Evolutionary conservation across 2,329 filamentous ascomycete genomes (phyloP), one percentile per base, ranked within the genome.

Genomic region (Paecilomyces sp.): DNA sequence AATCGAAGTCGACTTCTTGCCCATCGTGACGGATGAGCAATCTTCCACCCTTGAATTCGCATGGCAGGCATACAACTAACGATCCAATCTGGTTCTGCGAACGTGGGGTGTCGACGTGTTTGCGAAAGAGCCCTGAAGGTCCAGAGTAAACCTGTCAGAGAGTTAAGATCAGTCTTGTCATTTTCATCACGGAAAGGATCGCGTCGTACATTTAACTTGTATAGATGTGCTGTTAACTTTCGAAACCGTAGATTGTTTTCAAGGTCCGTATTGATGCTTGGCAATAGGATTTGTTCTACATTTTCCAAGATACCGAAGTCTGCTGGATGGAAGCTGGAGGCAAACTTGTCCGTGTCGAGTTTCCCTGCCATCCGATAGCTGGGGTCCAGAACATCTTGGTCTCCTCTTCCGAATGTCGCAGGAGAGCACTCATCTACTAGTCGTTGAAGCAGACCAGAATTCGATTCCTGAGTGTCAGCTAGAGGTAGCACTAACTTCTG

Each of bases 81-180:
- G 80, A 83, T 0, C 80, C 82, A 55, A 86, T 80, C 50, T 85
- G 81, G 0, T 62, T 65, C 0, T 68, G 61, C 0, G 76, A 79
- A 0, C 80, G 77, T 0, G 83, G 81, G 0, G 81, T 85, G 61
- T 86, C 81, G 8, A 85, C 77, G 58, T 84, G 81, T 0, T 77
- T 66, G 24, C 77, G 77, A 66, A 85, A 84, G 15, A 75, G 71
- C 0, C 80, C 81, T 0, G 79, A 81, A 0, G 81, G 81, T 0
- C 73, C 78, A 0, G 77, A 78, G 62, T 85, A 85, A 1, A 83
- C 66, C 80, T 84, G 59, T 12, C 12, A 33, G 30, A 30, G 56
- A 57, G 22, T 22, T 31, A 53, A 50, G 56, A 3, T 12, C 22
- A 22, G n/a, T 1, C n/a, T 24, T 15, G n/a, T 15, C 57, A 41